Base-by-base conservation (phyloP, 495 filamentous ascomycete species). In the Cladorrhinum samala region DNA sequence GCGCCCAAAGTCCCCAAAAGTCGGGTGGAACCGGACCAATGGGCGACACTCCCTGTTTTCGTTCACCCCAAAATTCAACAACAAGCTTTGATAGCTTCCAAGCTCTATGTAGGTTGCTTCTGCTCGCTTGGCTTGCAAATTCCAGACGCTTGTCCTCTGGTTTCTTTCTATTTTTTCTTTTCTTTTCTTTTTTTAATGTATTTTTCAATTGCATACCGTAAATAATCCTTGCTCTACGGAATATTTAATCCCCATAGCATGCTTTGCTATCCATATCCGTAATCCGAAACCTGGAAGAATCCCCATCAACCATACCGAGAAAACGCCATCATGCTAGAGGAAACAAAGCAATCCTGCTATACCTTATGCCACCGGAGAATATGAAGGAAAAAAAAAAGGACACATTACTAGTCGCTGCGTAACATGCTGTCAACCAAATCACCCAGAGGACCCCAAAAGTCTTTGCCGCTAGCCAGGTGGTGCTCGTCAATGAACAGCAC, bases 341-440 rank as follows among this genome's bases (percentile, higher is more conserved):
- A 8, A 41, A 49, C n/a, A 24, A n/a, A 19, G 9, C 11, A 39
- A 41, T 25, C 30, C 30, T 49, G 36, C 37, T 41, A 36, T 39
- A n/a, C n/a, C 13, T 7, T 21, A 25, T n/a, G 2, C 17, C 16
- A 19, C 11, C 36, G 41, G 4, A 14, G 25, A 20, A 38, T 8
- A 11, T 11, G 3, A 46, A 11, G 14, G 23, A 3, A 4, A 13
- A 11, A 50, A 20, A 37, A n/a, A 37, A 59, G 50, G 23, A 38
- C 50, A 54, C 53, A 46, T 46, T 42, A 24, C 52, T 62, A 96
- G 71, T 98, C 94, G 63, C 90, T 95, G 66, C 82, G 85, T 72
- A 98, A 67, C 88, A 98, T 98, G 57, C 87, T 95, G 65, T 97
- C 93, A 36, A 98, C 93, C 63, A 98, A 73, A 69, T 98, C 93